Base-by-base conservation (phyloP, 495 filamentous ascomycete genomes). In the Penicillium turbatum region DNA sequence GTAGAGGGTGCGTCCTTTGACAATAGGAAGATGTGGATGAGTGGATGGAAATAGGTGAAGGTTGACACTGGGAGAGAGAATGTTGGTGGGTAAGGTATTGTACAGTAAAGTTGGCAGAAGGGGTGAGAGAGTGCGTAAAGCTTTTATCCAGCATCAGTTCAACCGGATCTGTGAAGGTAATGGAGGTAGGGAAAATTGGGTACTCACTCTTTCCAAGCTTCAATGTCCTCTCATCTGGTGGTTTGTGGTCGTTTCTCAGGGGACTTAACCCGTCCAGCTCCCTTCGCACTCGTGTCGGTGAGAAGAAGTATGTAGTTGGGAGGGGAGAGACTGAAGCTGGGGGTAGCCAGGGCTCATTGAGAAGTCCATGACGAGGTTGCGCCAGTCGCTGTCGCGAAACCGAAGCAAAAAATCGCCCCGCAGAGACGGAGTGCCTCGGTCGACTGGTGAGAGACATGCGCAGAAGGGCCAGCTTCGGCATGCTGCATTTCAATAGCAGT, bases 21-120 rank as follows among this genome's bases (percentile, higher is more conserved):
- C 95, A 8, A 84, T 87, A 42, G 93, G 93, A 11, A 98, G 88
- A 65, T 97, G 88, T 2, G 91, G 95, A 63, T 98, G 95, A 0
- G 93, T 97, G 2, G 90, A 91, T 26, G 93, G 93, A 73, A 98
- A 98, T 51, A 97, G 87, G 69, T 95, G 87, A 26, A 98, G 84
- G n/a, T 84, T 86, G 56, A 97, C 93, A 63, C 84, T 82, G 0
- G 92, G 93, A 0, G 87, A 88, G 60, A 98, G 87, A 60, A 98
- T 88, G 39, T 89, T 83, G 41, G 85, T 83, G 2, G 93, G 93
- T 1, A 97, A 80, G 0, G 81, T 79, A 8, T 91, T 86, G 60
- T 88, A 85, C 15, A 98, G 79, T 26, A 98, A 81, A 12, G 86
- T 89, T 15, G 93, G 92, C 29, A 98, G 85, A 52, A 85, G 87